Evolutionary conservation across 495 filamentous ascomycete species (phyloP).

Genomic region (Pyronema domesticum): DNA sequence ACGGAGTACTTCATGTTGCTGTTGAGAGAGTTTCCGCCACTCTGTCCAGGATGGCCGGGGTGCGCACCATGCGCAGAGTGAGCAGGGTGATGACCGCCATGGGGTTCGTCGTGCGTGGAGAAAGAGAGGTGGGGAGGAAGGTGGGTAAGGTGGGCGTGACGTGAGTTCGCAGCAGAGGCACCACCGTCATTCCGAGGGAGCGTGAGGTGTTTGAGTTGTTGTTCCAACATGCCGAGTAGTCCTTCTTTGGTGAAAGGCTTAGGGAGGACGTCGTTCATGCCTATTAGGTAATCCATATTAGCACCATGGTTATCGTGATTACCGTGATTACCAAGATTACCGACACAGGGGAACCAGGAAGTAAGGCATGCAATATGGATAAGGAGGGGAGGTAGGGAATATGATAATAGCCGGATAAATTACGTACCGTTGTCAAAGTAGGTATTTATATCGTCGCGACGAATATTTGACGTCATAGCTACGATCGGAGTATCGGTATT

Average conservation of each 20-base stretch:
- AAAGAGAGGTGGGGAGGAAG: too few relatives aligned
- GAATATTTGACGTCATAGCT: constrained; percentile 97
- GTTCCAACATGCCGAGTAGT: constrained; percentile 75
- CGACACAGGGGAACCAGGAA: background rate
- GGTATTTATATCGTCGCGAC: constrained; percentile 89
- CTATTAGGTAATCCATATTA: constrained; percentile 29
- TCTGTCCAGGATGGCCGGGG: background rate
- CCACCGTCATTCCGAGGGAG: background rate
- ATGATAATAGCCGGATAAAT: background rate
- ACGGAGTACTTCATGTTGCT: background rate
- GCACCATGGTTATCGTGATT: too few relatives aligned
- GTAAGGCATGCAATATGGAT: background rate
- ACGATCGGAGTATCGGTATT: constrained; percentile 73
- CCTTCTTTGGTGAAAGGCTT: constrained; percentile 97
- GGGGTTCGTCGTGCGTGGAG: too few relatives aligned
- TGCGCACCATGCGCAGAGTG: background rate
- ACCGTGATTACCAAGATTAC: too few relatives aligned
- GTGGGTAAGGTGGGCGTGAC: too few relatives aligned
- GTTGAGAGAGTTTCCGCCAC: background rate
- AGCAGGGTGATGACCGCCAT: background rate
- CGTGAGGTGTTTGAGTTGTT: constrained; percentile 57
- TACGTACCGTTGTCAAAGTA: constrained; percentile 88
- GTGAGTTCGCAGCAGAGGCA: too few relatives aligned
- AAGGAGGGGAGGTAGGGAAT: background rate
- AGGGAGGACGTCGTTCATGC: constrained; percentile 97